These are phyloP conservation scores for Penicillium malachiteum DNA, from an alignment of 495 filamentous ascomycete genomes.

Conservation along the genomic window DNA sequence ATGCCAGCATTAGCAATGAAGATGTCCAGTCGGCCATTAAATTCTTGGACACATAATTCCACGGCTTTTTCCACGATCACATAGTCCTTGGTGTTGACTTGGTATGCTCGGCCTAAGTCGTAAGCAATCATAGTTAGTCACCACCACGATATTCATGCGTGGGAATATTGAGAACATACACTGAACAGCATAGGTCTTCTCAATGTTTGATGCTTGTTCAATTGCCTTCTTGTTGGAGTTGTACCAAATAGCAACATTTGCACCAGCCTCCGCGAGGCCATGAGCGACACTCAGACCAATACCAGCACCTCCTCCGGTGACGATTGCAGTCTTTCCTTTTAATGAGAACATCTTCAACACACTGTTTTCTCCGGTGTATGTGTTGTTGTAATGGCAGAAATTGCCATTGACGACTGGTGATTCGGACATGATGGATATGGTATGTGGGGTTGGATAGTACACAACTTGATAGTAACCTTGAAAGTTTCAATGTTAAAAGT, in stretches of 20 bases:
- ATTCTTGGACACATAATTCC: constrained; percentile 61
- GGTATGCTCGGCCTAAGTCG: constrained; percentile 68
- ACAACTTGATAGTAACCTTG: too few relatives aligned
- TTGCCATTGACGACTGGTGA: constrained; percentile 43
- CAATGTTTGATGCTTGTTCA: constrained; percentile 70
- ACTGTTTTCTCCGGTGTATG: constrained; percentile 56
- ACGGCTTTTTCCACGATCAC: constrained; percentile 56
- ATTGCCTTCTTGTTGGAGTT: constrained; percentile 72
- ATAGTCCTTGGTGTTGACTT: constrained; percentile 63
- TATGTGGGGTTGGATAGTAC: neutral
- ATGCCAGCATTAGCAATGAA: constrained; percentile 82
- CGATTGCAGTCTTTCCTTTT: constrained; percentile 79
- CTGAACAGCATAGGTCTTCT: constrained; percentile 74
- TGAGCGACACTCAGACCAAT: constrained; percentile 80
- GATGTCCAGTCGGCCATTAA: constrained; percentile 73
- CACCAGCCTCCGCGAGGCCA: constrained; percentile 76
- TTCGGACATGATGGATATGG: constrained; percentile 30
- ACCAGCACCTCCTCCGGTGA: constrained; percentile 77
- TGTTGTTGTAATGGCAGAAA: constrained; percentile 62
- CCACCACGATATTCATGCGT: neutral
- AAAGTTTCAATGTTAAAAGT: too few relatives aligned
- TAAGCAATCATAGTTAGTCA: neutral
- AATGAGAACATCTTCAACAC: constrained; percentile 81
- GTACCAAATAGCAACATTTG: constrained; percentile 87
- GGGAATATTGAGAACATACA: constrained; percentile 43